Evolutionary conservation across 2,329 filamentous ascomycete species (phyloP), one percentile per base, ranked within the genome.

Genomic region (Sarocladium strictum): DNA sequence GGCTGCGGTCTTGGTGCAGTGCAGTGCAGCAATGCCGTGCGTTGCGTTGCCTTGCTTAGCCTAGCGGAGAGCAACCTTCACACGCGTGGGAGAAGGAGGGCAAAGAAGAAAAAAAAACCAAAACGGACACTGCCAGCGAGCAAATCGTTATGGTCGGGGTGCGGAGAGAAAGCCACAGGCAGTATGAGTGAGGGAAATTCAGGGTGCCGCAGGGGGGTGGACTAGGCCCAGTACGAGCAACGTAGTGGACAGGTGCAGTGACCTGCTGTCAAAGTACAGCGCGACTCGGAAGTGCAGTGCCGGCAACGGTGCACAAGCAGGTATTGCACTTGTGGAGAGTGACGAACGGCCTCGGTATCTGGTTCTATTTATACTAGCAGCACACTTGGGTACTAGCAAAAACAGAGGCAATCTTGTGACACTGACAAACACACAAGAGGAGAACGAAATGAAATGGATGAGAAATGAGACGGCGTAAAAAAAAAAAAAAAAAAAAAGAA

Each of bases 231-330:
- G n/a, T n/a, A n/a, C n/a, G n/a, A n/a, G n/a, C n/a, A n/a, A n/a
- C 32, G 15, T 9, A 9, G 37, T 7, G n/a, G 14, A n/a, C 26
- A 4, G 21, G 27, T 32, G 47, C 26, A 27, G 43, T 49, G 43
- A 49, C 43, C 9, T 49, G 23, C 11, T 6, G 3, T 6, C 3
- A 26, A 33, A 11, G 47, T 51, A 51, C 17, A 51, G 27, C n/a
- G 47, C 47, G 47, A 35, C 27, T 51, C 27, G 47, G 47, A 51
- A 32, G 47, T 51, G 47, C 47, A 51, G 47, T 51, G 27, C 47
- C 47, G 47, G 29, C 3, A 4, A 19, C 47, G n/a, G 29, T 19
- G n/a, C 23, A 47, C 23, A 19, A 10, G 21, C 27, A 51, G 17
- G 47, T 51, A 51, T 47, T 24, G 10, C 21, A 3, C n/a, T 24